A percentile compares a stretch with the other conserved stretches of the same genome.
phyloP scores from a whole-genome alignment of 2,329 filamentous ascomycete genomes.

The Remersonia thermophila region DNA sequence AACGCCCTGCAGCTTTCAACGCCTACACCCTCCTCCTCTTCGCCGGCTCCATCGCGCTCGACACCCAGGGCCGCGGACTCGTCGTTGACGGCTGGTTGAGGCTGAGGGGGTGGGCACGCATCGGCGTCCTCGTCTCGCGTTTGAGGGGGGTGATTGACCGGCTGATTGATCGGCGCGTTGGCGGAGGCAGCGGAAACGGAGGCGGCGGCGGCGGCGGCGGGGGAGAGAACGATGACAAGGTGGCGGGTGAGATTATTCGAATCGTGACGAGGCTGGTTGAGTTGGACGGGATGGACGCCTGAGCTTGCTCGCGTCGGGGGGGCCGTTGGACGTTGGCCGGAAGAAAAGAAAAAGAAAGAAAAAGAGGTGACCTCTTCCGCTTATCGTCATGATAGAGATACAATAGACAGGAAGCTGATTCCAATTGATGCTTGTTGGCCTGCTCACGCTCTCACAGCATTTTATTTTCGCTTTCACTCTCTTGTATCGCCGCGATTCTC shows the following conservation, averaged over 20 bases:
- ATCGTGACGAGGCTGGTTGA: conserved; percentile 73
- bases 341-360: background rate
- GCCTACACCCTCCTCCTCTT: conserved; percentile 82
- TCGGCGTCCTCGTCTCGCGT: conserved; percentile 77
- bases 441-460: too few species aligned
- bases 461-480: too few species aligned
- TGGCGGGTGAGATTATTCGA: conserved; percentile 57
- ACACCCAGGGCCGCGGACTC: conserved; percentile 75
- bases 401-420: too few species aligned
- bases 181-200: conserved; percentile 43
- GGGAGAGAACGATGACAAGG: conserved; percentile 13
- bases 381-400: background rate
- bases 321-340: background rate
- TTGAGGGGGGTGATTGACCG: conserved; percentile 79
- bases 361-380: background rate
- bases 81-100: conserved; percentile 84
- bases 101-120: conserved; percentile 83
- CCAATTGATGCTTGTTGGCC: too few species aligned
- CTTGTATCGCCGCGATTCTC: too few species aligned
- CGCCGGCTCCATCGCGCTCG: conserved; percentile 69
- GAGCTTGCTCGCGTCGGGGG: conserved; percentile 4
- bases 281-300: conserved; percentile 72
- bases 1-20: conserved; percentile 77
- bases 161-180: conserved; percentile 67
- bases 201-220: conserved; percentile 52